Base-by-base conservation (phyloP, 257 asterid genomes). In the Buddleja alternifolia region DNA sequence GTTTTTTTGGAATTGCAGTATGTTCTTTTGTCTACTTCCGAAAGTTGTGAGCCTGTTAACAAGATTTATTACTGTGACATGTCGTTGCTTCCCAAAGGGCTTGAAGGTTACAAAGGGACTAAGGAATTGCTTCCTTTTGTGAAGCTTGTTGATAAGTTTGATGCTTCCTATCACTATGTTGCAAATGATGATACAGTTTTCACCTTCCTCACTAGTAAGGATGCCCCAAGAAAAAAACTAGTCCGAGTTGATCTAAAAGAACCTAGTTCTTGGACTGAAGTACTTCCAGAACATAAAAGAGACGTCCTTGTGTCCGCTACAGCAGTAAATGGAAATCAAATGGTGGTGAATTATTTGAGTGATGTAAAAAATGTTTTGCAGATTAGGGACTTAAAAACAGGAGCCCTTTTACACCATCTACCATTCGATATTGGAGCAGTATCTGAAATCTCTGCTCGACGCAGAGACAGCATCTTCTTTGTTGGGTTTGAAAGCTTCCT, bases 311-410 rank as follows among this genome's bases (percentile, higher is more conserved):
- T 85, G 81, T 87, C 96, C 54, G 99, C 85, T 46, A 77, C 74
- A 12, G 88, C 95, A 6, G 95, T 94, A 60, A 94, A 86, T 59
- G 74, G 78, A 40, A 76, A 84, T 71, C 92, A 79, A 71, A 63
- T 94, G 16, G 74, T 94, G 45, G 92, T 86, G 68, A 87, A 69
- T 67, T 94, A 87, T 81, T 79, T 91, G 80, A 80, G 86, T 44
- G 99, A 94, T 65, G 99, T 91, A 40, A 94, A 94, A 67, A 86
- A 89, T 74, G 86, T 91, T 71, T 61, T 94, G 83, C 97, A 94
- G 84, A 66, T 91, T 61, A 80, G 95, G 79, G 96, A 91, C 80
- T 82, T 94, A 81, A 75, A 75, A 70, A 84, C 97, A 19, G 97
- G 97, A 12, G 48, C 63, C 32, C 79, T 91, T 60, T 71, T 91